Base-by-base conservation (phyloP, 129 eudicot genomes). In the Oenanthe sinensis region DNA sequence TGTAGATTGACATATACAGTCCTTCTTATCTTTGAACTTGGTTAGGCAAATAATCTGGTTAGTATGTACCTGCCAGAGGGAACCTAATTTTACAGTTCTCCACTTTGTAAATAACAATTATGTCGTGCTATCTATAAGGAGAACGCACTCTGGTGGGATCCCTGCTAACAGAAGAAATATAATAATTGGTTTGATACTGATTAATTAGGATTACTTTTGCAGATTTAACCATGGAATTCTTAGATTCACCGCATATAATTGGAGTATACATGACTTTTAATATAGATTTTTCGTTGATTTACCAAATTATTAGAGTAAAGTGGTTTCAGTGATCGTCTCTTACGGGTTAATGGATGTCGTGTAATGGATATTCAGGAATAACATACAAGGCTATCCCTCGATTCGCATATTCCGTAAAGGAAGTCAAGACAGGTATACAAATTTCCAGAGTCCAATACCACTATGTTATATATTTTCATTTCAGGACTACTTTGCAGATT, bases 361-460 rank as follows among this genome's bases (percentile, higher is more conserved):
- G 44, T 72, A 52, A 45, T 68, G 60, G 78, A 54, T 82, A 80
- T 89, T 82, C 96, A 95, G 99, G 90, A 83, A 95, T 86, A 97
- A 95, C 89, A 87, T 95, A 86, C 99, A 95, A 84, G 99, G 96
- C 52, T 95, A 95, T 83, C 99, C 99, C 67, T 95, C 99, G 46
- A 92, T 95, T 76, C 96, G 99, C 83, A 92, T 95, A 78, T 95
- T 92, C 82, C 93, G 97, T 13, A 95, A 92, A 90, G 99, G 97
- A 80, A 90, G 87, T 80, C 95, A 95, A 87, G 74, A 87, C 46
- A 90, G 81, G 99, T 84, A 90, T 81, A 78, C 36, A 55, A 10
- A 3, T 60, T 24, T 60, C 6, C 15, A 60, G 36, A 60, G 6
- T 9, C 36, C 6, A 60, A 4, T 60, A n/a, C 6, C 36, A 24